These are phyloP conservation scores for Epichloe gansuensis DNA, from an alignment of 2,329 filamentous ascomycete species.

Conservation along the genomic window DNA sequence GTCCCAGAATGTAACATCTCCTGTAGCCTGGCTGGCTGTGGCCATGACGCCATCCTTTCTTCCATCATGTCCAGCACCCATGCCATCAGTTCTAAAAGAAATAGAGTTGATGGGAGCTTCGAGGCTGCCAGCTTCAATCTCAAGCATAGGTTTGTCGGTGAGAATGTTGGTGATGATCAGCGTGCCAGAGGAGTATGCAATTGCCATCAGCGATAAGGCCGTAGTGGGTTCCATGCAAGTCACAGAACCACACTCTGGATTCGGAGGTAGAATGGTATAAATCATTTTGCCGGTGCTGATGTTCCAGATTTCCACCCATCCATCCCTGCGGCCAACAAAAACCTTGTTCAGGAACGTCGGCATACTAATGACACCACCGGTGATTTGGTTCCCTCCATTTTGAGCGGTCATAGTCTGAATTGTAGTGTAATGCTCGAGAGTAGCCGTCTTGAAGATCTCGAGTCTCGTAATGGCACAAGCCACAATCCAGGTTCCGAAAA, in stretches of 20 bases:
- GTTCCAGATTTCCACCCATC: constrained; percentile 95
- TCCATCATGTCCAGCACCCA: constrained; percentile 80
- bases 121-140: constrained; percentile 51
- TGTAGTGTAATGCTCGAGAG: constrained; percentile 81
- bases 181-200: constrained; percentile 71
- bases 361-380: constrained; percentile 71
- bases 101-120: constrained; percentile 65
- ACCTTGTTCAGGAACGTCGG: constrained; percentile 95
- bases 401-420: constrained; percentile 47
- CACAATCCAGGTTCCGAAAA: constrained; percentile 87
- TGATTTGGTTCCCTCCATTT: constrained; percentile 54
- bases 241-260: constrained; percentile 62
- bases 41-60: constrained; percentile 85
- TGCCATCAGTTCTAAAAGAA: constrained; percentile 77
- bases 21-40: constrained; percentile 63
- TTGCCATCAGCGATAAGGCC: constrained; percentile 71
- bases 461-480: constrained; percentile 63
- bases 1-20: constrained; percentile 94
- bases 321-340: constrained; percentile 76
- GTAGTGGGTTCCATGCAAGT: constrained; percentile 77
- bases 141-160: constrained; percentile 59
- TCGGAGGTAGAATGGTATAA: constrained; percentile 73
- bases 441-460: constrained; percentile 78
- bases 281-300: constrained; percentile 82
- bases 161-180: constrained; percentile 73